Evolutionary conservation across 371 early-diverging fungal species (phyloP).

Genomic region (Mortierella sp.): DNA sequence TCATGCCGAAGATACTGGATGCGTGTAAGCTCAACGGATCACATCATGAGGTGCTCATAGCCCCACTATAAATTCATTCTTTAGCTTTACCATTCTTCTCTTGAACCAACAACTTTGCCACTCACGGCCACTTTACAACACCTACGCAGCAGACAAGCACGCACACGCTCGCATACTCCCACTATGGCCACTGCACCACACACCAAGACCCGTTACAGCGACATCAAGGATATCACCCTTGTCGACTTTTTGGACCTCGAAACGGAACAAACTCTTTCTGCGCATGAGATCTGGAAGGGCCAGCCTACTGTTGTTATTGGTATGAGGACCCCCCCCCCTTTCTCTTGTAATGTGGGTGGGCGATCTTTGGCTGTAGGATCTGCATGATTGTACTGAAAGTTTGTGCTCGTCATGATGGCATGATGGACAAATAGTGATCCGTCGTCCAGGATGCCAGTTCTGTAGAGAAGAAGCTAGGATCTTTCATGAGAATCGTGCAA

Average conservation of each 20-base stretch:
- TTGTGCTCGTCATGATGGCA: too few species aligned
- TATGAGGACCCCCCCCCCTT: conserved; percentile 3
- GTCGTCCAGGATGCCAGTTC: conserved; percentile 60
- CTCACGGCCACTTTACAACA: too few species aligned
- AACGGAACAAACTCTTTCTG: conserved; percentile 14
- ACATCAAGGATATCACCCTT: conserved; percentile 29
- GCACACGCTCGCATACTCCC: background rate
- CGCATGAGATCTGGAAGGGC: conserved; percentile 41
- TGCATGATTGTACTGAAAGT: too few species aligned
- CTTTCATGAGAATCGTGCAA: conserved; percentile 34
- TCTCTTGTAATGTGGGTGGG: too few species aligned
- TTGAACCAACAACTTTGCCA: too few species aligned
- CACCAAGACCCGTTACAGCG: conserved; percentile 26
- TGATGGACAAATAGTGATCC: conserved; percentile 27
- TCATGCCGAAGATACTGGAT: too few species aligned
- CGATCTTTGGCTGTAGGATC: too few species aligned
- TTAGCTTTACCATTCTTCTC: too few species aligned
- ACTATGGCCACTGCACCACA: background rate
- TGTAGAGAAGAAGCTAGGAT: conserved; percentile 60
- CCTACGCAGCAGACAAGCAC: too few species aligned
- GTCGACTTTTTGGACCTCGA: conserved; percentile 33
- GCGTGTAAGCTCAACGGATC: too few species aligned
- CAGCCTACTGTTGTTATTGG: conserved; percentile 42
- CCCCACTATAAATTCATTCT: too few species aligned
- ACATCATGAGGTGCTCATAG: too few species aligned